Base-by-base conservation (phyloP, 2,329 filamentous ascomycete species). In the Dothistroma pini region DNA sequence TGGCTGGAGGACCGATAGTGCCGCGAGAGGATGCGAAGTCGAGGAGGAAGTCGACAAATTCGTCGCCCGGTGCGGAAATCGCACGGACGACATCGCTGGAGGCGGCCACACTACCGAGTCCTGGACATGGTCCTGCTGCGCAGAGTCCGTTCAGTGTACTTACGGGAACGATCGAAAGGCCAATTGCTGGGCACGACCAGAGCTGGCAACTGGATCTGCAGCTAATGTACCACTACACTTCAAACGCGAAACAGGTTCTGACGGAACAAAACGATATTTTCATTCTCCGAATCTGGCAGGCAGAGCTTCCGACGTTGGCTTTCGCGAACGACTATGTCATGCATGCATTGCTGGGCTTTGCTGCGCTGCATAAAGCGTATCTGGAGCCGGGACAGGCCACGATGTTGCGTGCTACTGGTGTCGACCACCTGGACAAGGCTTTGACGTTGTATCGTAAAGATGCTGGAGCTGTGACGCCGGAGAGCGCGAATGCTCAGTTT, bases 171-270 rank as follows among this genome's bases (percentile, higher is more conserved):
- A 66, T 72, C 41, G 65, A 71, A n/a, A 61, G 69, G 41, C 61
- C 64, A 35, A 41, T 63, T 10, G 56, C 63, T 6, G 62, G 62
- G 14, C 53, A 66, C n/a, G 63, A 66, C 47, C 63, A 63, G 31
- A 62, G 59, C 25, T 71, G 70, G 70, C 70, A 70, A 47, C 54
- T 66, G 22, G 69, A 72, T 56, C 61, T 73, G 6, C 63, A 70
- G 57, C 63, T 73, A 11, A 71, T 73, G 70, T 71, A 73, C 51
- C 70, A 73, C 56, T 72, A 66, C 54, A 64, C 65, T 55, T 59
- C 58, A 12, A 57, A 69, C 48, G 66, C 68, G 11, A 61, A 65
- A 47, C 59, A 64, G 32, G 60, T 72, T 34, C 57, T 72, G 29
- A 68, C 65, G 6, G 69, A 72, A 48, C 58, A 63, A 29, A 67